phyloP scores from a whole-genome alignment of 176 grass and related monocot genomes.

The Lolium rigidum region DNA sequence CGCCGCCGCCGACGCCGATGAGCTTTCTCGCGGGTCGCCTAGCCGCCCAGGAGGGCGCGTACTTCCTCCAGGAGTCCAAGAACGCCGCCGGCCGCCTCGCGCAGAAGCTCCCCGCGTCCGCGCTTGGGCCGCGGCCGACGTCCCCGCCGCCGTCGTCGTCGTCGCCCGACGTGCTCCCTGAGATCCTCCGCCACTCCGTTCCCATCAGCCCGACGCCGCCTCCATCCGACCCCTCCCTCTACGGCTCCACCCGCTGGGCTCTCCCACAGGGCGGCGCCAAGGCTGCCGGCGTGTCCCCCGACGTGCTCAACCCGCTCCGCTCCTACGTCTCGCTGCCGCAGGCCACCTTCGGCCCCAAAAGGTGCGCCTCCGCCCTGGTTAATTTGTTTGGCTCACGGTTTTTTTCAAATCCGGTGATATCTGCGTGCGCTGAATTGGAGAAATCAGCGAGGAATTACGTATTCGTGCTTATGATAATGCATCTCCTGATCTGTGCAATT shows the following conservation, averaged over 20 bases:
- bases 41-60: slow-evolving; percentile 78
- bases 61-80: slow-evolving; percentile 87
- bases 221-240: slow-evolving; percentile 48
- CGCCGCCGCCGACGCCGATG: slow-evolving; percentile 53
- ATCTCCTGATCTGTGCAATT: no score
- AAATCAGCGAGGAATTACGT: background rate
- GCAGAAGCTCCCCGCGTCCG: slow-evolving; percentile 57
- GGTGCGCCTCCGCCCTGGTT: slow-evolving; percentile 39
- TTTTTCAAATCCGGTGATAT: no score
- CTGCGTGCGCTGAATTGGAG: slow-evolving; percentile 7
- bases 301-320: slow-evolving; percentile 75
- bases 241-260: slow-evolving; percentile 63
- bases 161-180: slow-evolving; percentile 75
- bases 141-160: background rate
- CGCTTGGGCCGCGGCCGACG: background rate
- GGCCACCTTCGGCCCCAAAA: slow-evolving; percentile 89
- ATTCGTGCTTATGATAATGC: no score
- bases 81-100: slow-evolving; percentile 72
- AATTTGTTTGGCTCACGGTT: background rate
- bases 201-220: slow-evolving; percentile 57
- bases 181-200: slow-evolving; percentile 85
- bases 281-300: slow-evolving; percentile 35
- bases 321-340: slow-evolving; percentile 81
- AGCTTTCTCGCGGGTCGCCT: slow-evolving; percentile 83
- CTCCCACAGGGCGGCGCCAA: slow-evolving; percentile 29